Base-by-base conservation (phyloP, 768 basidiomycete species). In the Pleurotus citrinopileatus region DNA sequence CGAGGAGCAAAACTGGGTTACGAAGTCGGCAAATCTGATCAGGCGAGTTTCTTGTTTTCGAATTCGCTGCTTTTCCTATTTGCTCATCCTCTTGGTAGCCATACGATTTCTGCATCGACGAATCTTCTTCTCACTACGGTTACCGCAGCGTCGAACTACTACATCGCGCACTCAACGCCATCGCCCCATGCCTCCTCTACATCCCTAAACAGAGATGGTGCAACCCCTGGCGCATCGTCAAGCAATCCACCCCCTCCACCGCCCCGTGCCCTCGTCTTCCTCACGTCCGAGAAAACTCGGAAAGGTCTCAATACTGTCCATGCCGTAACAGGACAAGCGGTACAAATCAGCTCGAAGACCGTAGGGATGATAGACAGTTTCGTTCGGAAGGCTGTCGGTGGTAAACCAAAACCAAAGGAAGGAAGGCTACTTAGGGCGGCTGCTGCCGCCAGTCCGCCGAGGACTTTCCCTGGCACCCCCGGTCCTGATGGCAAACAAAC, bases 1-100 rank as follows among this genome's bases (percentile, higher is more conserved):
- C 13, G 84, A 86, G 22, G 80, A 91, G 59, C 77, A 81, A 64
- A 83, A 89, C 64, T 86, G 83, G 82, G 76, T 92, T 40, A 80
- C 79, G 7, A 75, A 73, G 59, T 77, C 82, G 19, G 85, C 87
- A 1, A 78, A 79, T 19, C 67, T 83, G 22, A 71, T 86, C 54
- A 87, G 86, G 87, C 86, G 65, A 38, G 77, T 66, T 4, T 27
- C 17, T 20, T 19, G 25, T 13, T 19, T 5, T 36, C 19, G 37
- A 28, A 37, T 27, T 40, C n/a, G 19, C 15, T 32, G 6, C 17
- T 9, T 25, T 48, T 13, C 29, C 25, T 19, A 28, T 36, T 40
- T 51, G 3, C 9, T 46, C 40, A 46, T 59, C 19, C 56, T 53
- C 34, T 42, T 12, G 54, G 5, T 56, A 89, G 87, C 62, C 80